These are phyloP conservation scores for Ramularia collo-cygni DNA, from an alignment of 2,329 filamentous ascomycete genomes.

Conservation along the genomic window DNA sequence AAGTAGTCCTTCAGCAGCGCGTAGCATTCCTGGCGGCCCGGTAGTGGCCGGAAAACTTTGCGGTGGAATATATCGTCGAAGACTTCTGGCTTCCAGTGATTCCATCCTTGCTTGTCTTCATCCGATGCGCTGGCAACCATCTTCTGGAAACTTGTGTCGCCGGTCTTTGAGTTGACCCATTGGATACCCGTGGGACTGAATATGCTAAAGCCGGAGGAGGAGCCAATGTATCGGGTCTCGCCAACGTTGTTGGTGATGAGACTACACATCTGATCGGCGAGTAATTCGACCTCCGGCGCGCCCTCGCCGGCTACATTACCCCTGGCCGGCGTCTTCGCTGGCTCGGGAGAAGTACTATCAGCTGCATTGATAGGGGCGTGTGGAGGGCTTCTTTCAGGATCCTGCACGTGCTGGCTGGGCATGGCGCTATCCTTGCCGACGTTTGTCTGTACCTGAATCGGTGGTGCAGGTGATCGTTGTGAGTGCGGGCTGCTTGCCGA, in stretches of 20 bases:
- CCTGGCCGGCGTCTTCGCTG: constrained; percentile 3
- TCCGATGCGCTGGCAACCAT: constrained; percentile 87
- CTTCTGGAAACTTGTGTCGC: constrained; percentile 87
- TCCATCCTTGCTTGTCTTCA: constrained; percentile 90
- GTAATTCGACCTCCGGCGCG: constrained; percentile 66
- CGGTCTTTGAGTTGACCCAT: constrained; percentile 97
- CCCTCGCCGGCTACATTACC: constrained; percentile 21
- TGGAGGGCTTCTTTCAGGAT: constrained; percentile 1
- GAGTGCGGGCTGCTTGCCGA: constrained; percentile 31
- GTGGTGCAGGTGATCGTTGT: constrained; percentile 2
- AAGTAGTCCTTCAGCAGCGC: constrained; percentile 91
- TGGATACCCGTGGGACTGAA: constrained; percentile 97
- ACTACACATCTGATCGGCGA: constrained; percentile 99
- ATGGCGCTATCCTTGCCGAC: constrained; percentile 11
- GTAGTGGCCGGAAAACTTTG: constrained; percentile 74
- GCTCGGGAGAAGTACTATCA: constrained; percentile 8
- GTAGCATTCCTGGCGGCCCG: constrained; percentile 77
- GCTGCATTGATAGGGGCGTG: constrained; percentile 1
- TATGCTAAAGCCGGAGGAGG: constrained; percentile 95
- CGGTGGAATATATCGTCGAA: constrained; percentile 88
- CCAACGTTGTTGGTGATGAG: constrained; percentile 90
- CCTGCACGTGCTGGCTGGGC: constrained; percentile 3
- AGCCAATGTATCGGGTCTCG: constrained; percentile 93
- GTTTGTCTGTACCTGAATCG: constrained; percentile 8
- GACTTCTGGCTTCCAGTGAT: constrained; percentile 96